phyloP scores from a whole-genome alignment of 2,329 filamentous ascomycete species.

The Hymenoscyphus salicellus region DNA sequence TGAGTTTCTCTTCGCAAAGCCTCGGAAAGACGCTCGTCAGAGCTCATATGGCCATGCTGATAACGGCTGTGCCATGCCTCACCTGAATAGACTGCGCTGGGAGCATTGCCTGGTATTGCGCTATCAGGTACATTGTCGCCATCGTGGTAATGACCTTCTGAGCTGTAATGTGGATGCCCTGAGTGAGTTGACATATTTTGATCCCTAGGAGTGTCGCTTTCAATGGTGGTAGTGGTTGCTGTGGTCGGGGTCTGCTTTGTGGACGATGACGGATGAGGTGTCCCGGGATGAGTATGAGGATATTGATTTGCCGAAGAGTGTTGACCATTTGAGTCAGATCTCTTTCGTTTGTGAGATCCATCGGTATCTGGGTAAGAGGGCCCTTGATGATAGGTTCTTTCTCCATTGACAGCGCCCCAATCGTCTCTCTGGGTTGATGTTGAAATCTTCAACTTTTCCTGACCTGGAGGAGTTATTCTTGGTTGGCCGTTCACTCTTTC shows the following conservation, averaged over 20 bases:
- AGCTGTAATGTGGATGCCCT: slow-evolving; percentile 38
- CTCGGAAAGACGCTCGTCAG: slow-evolving; percentile 51
- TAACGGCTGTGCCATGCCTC: slow-evolving; percentile 31
- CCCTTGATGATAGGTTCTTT: slow-evolving; percentile 26
- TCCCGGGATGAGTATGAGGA: slow-evolving; percentile 24
- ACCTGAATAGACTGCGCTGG: not conserved
- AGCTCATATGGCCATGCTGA: slow-evolving; percentile 46
- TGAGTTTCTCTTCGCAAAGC: slow-evolving; percentile 50
- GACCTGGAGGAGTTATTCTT: slow-evolving; percentile 33
- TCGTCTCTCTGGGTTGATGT: slow-evolving; percentile 32
- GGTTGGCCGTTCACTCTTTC: slow-evolving; percentile 34
- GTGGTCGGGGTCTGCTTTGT: slow-evolving; percentile 36
- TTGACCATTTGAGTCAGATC: slow-evolving; percentile 60
- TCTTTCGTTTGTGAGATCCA: slow-evolving; percentile 62
- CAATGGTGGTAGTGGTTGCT: slow-evolving; percentile 24
- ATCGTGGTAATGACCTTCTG: slow-evolving; percentile 26
- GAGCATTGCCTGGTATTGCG: not conserved
- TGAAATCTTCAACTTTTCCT: slow-evolving; percentile 36
- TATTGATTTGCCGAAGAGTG: slow-evolving; percentile 37
- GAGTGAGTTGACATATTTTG: slow-evolving; percentile 46
- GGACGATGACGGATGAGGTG: slow-evolving; percentile 34
- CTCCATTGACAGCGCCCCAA: slow-evolving; percentile 30
- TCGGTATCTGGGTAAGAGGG: slow-evolving; percentile 36
- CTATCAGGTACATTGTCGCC: not conserved
- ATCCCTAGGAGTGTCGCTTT: slow-evolving; percentile 40